Base-by-base conservation (phyloP, 2,329 filamentous ascomycete species). In the Nannizziopsis arthrosporioides region DNA sequence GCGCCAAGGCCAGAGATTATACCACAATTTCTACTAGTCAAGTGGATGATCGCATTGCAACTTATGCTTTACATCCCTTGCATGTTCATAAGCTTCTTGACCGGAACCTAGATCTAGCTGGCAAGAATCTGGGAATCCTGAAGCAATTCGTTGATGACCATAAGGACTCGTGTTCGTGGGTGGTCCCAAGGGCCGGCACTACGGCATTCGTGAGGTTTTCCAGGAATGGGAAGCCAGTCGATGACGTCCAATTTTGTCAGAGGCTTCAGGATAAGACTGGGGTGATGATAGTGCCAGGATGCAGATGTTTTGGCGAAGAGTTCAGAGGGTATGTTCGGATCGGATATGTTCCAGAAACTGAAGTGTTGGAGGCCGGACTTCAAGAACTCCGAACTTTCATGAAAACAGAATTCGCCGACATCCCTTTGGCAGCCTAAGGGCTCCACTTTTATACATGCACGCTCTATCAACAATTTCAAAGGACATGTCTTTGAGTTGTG, bases 11-110 rank as follows among this genome's bases (percentile, higher is more conserved):
- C 1, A 73, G 86, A 37, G 82, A 92, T 63, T 93, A 92, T 69
- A 93, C 85, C 2, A 88, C 84, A 18, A 93, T 93, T 58, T 85
- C 82, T 38, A 85, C 93, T 0, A 85, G 84, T 14, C 80, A 83
- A 59, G 68, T 94, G 6, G 86, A 93, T 61, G 85, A 94, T 61
- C 75, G 77, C 44, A 72, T 94, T 11, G 88, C 86, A 2, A 75
- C 77, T 19, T 90, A 81, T 58, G 87, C 88, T 0, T 69, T 94
- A 5, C 76, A 77, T 7, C 68, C 76, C 1, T 67, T 71, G 30
- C 80, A 82, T n/a, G 76, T 87, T 10, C 71, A 81, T 52, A 69
- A 67, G 9, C 65, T 87, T 2, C 69, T 85, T 3, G 69, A 67
- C 1, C 71, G 81, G 12, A 87, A 87, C 57, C 73, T 81, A 39